phyloP scores from a whole-genome alignment of 169 alveolate genomes.

The Plasmodium blacklocki region DNA sequence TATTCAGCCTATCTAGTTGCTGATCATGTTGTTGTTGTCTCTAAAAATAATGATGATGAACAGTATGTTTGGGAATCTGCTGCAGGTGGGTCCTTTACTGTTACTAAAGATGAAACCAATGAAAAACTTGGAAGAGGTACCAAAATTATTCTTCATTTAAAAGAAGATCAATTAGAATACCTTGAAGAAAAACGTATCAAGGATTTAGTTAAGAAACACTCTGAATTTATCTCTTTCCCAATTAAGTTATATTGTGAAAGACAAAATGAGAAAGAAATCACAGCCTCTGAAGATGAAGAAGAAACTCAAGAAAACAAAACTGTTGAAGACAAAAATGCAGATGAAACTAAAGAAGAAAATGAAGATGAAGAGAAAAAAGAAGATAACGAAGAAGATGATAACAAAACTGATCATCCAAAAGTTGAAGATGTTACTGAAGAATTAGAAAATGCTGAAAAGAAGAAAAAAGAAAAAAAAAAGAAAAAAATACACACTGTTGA shows the following conservation, averaged over 20 bases:
- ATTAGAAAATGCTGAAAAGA: constrained; percentile 56
- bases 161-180: constrained; percentile 98
- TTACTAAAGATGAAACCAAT: constrained; percentile 93
- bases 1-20: constrained; percentile 99
- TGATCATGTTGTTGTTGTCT: constrained; percentile 97
- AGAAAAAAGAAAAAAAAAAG: constrained; percentile 94
- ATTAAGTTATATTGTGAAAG: constrained; percentile 97
- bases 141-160: constrained; percentile 95
- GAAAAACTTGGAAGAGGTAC: constrained; percentile 96
- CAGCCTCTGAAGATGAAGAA: constrained; percentile 98
- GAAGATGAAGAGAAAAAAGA: constrained; percentile 87
- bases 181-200: constrained; percentile 98
- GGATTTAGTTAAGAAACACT: constrained; percentile 99
- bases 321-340: constrained; percentile 77
- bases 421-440: constrained; percentile 84
- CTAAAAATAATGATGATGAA: constrained; percentile 97
- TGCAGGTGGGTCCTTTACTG: constrained; percentile 99
- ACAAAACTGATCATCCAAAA: constrained; percentile 88
- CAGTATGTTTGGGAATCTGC: constrained; percentile 99
- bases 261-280: constrained; percentile 98
- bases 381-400: constrained; percentile 83
- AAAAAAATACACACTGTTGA: constrained; percentile 98
- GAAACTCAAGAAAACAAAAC: constrained; percentile 85
- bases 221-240: constrained; percentile 99
- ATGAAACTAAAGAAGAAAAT: constrained; percentile 77